Conservation (phyloP, 164 flowering plant species). For the Vitis vinifera region ASM3070453v1 NC_081813.1:23205501-23206000, state of each 20-base stretch:
- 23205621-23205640: conserved; percentile 60
- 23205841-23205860: not conserved
- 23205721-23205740: no score
- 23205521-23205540: not conserved
- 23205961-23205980: not conserved
- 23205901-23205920: no score
- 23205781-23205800: no score
- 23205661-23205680: conserved; percentile 1
- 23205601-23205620: conserved; percentile 90
- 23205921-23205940: no score
- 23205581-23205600: conserved; percentile 66
- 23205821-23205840: not conserved
- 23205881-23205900: no score
- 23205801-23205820: no score
- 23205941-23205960: not conserved
- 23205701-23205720: not conserved
- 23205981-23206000: conserved; percentile 59
- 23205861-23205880: no score
- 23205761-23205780: no score
- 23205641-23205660: conserved; percentile 48
- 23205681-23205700: not conserved
- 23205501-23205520: not conserved
- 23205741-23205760: no score
- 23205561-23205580: conserved; percentile 49
- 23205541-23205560: conserved; percentile 72